Evolutionary conservation across 495 filamentous ascomycete genomes (phyloP).

Genomic region (Penicillium paxilli): DNA sequence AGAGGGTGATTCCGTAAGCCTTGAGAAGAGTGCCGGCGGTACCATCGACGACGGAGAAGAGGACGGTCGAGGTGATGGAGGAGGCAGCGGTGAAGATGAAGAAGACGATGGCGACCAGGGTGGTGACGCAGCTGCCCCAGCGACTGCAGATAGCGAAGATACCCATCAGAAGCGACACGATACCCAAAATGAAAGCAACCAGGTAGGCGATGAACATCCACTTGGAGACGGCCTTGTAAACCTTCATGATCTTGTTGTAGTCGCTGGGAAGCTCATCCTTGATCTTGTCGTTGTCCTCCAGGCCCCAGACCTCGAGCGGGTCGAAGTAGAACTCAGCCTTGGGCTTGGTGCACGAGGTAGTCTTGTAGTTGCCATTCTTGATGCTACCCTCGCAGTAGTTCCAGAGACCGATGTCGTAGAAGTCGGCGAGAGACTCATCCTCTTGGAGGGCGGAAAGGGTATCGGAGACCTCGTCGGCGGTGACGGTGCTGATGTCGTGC

Average conservation of each 20-base stretch:
- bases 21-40: slow-evolving; percentile 61
- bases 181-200: slow-evolving; percentile 68
- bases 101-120: slow-evolving; percentile 64
- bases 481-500: slow-evolving; percentile 29
- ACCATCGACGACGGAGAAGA: slow-evolving; percentile 60
- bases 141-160: slow-evolving; percentile 67
- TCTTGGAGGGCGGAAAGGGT: slow-evolving; percentile 35
- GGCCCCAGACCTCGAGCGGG: slow-evolving; percentile 57
- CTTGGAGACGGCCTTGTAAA: slow-evolving; percentile 69
- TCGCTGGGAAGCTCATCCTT: slow-evolving; percentile 62
- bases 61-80: slow-evolving; percentile 56
- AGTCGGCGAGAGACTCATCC: slow-evolving; percentile 64
- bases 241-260: slow-evolving; percentile 63
- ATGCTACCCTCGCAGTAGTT: slow-evolving; percentile 77
- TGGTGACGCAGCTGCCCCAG: slow-evolving; percentile 74
- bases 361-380: slow-evolving; percentile 40
- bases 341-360: slow-evolving; percentile 54
- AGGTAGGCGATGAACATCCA: slow-evolving; percentile 78
- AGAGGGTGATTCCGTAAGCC: slow-evolving; percentile 63
- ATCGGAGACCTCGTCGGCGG: slow-evolving; percentile 27
- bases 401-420: slow-evolving; percentile 83
- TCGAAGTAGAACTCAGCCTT: slow-evolving; percentile 78
- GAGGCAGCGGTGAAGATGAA: slow-evolving; percentile 59
- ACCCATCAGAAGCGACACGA: slow-evolving; percentile 68
- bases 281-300: slow-evolving; percentile 52